Evolutionary conservation across 805 yeast species (phyloP).

Genomic region (Tetrapisispora namnaoensis): DNA sequence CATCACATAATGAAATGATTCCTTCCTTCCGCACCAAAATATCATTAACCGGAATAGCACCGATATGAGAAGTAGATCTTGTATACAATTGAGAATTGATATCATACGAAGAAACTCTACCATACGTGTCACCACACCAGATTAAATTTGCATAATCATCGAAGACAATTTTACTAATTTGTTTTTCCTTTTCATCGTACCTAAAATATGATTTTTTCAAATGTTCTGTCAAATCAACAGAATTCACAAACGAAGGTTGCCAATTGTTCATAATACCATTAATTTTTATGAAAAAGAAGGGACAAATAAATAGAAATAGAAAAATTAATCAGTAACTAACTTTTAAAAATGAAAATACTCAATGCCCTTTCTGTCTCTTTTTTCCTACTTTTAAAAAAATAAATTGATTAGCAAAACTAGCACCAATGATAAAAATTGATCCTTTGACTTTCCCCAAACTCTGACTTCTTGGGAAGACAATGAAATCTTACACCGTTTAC

Average conservation of each 20-base stretch:
- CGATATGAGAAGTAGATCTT: constrained; percentile 43
- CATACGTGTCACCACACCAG: constrained; percentile 72
- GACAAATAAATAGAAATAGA: no score
- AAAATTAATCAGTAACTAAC: no score
- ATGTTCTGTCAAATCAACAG: constrained; percentile 24
- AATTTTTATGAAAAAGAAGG: no score
- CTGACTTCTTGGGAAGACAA: no score
- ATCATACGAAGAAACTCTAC: constrained; percentile 39
- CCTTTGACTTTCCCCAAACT: no score
- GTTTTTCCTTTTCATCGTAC: constrained; percentile 26
- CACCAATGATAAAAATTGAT: no score
- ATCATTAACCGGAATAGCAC: constrained; percentile 38
- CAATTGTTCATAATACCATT: constrained; percentile 25
- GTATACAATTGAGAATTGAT: constrained; percentile 46
- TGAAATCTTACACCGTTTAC: no score
- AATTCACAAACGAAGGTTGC: constrained; percentile 26
- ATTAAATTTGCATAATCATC: constrained; percentile 67
- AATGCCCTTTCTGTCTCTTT: no score
- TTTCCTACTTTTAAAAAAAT: no score
- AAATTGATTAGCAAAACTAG: no score
- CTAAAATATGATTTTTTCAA: constrained; percentile 25
- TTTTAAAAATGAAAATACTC: no score
- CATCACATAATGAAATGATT: constrained; percentile 45
- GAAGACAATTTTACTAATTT: constrained; percentile 36
- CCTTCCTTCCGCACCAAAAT: constrained; percentile 48